phyloP scores from a whole-genome alignment of 345 rosid genomes.

The Rhodamnia argentea region DNA sequence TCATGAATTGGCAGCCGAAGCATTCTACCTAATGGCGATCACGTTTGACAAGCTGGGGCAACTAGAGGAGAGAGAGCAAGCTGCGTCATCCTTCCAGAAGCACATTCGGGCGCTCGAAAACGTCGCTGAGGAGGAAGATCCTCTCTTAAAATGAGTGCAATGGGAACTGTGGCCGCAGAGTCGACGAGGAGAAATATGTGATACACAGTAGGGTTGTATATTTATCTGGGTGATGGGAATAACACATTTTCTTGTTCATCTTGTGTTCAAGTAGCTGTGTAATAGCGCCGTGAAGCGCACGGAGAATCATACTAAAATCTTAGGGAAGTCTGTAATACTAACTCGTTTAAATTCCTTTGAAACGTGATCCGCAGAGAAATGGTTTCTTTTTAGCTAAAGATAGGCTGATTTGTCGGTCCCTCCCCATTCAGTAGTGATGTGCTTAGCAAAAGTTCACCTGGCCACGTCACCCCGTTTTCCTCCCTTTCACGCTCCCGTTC shows the following conservation, averaged over 20 bases:
- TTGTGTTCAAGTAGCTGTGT: not conserved
- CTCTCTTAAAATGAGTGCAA: not conserved
- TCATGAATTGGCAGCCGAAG: constrained; percentile 83
- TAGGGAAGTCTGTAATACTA: not conserved
- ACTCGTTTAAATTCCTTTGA: not conserved
- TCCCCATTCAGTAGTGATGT: no score
- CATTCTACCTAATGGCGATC: constrained; percentile 66
- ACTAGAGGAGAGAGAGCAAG: constrained; percentile 62
- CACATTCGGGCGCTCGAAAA: constrained; percentile 64
- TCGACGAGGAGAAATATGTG: not conserved
- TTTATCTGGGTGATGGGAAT: not conserved
- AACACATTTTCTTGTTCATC: not conserved
- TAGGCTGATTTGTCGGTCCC: no score
- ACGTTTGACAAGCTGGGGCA: constrained; percentile 54
- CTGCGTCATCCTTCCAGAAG: constrained; percentile 59
- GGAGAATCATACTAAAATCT: not conserved
- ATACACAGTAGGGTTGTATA: not conserved
- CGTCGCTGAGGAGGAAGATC: constrained; percentile 38
- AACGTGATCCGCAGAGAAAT: no score
- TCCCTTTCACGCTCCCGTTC: no score
- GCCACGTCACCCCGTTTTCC: no score
- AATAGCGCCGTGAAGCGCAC: not conserved
- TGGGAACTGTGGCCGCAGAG: not conserved
- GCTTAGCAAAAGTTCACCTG: no score
- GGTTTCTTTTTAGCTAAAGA: no score